Percentiles rank a stretch among this genome's conserved stretches.
These are phyloP conservation scores for Dipteronia sinensis DNA, from an alignment of 345 rosid genomes.

Conservation along the genomic window DNA sequence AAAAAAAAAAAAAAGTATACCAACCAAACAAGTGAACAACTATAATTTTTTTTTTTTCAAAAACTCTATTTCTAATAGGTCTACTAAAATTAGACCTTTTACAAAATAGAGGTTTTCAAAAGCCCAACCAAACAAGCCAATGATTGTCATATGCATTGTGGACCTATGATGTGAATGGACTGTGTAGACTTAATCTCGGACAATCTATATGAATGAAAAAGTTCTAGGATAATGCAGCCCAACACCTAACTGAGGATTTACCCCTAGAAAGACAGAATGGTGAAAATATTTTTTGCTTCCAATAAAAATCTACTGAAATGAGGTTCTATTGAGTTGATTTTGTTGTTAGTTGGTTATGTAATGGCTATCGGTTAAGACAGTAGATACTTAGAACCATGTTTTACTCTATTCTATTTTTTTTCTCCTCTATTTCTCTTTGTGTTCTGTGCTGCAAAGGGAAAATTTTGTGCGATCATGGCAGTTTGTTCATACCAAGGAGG, in stretches of 20 bases:
- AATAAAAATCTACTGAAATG: background rate
- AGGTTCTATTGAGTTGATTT: background rate
- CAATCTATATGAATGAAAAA: background rate
- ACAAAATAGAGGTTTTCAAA: too few relatives aligned
- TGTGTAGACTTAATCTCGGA: background rate
- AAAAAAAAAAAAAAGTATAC: too few relatives aligned
- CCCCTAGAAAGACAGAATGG: background rate
- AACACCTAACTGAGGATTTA: background rate
- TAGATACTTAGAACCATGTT: background rate
- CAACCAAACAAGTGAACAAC: too few relatives aligned
- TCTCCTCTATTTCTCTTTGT: background rate
- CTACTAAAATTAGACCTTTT: too few relatives aligned
- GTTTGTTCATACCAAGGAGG: background rate
- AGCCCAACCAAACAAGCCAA: background rate
- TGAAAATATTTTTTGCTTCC: background rate
- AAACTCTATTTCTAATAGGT: too few relatives aligned
- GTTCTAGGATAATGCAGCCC: background rate
- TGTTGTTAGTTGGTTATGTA: background rate
- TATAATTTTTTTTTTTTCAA: too few relatives aligned
- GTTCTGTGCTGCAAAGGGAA: background rate
- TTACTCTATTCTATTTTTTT: background rate
- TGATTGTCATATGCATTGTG: background rate
- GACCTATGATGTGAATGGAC: slow-evolving; percentile 2
- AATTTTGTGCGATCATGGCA: background rate
- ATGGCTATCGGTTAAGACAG: background rate